phyloP scores from a whole-genome alignment of 768 basidiomycete genomes.

The Suillus discolor region DNA sequence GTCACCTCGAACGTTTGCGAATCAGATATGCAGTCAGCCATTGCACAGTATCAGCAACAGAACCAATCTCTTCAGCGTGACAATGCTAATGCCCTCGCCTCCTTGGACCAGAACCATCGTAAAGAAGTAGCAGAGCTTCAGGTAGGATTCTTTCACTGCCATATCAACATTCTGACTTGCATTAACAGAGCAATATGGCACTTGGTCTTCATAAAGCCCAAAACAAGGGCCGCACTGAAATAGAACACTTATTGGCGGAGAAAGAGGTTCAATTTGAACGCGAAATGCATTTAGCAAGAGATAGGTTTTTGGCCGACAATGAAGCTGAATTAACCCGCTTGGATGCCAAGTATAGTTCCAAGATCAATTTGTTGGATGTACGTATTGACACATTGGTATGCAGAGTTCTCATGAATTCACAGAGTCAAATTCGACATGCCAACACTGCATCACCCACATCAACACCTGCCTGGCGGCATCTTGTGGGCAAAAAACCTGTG shows the following conservation, averaged over 20 bases:
- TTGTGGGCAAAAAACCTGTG: no score
- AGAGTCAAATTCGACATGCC: no score
- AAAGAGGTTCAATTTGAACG: not conserved
- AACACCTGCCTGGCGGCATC: no score
- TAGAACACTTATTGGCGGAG: not conserved
- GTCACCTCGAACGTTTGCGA: not conserved
- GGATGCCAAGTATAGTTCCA: not conserved
- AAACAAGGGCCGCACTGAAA: no score
- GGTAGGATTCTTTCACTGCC: not conserved
- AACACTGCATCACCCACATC: no score
- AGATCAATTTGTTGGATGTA: not conserved
- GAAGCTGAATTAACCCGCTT: not conserved
- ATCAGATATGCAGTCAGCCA: not conserved
- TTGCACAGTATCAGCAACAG: not conserved
- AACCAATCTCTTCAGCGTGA: not conserved
- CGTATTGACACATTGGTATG: no score
- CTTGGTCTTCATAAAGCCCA: not conserved
- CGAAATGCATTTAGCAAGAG: not conserved
- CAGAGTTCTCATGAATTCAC: no score
- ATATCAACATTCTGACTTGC: not conserved
- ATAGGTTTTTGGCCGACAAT: not conserved
- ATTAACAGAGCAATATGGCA: not conserved
- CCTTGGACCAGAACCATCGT: not conserved
- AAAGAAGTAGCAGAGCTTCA: not conserved
- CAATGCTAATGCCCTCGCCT: not conserved